A percentile compares a stretch with the other conserved stretches of the same genome.
Conservation (phyloP, 352 stramenopile genomes). For the Pythium brassicae region DNA sequence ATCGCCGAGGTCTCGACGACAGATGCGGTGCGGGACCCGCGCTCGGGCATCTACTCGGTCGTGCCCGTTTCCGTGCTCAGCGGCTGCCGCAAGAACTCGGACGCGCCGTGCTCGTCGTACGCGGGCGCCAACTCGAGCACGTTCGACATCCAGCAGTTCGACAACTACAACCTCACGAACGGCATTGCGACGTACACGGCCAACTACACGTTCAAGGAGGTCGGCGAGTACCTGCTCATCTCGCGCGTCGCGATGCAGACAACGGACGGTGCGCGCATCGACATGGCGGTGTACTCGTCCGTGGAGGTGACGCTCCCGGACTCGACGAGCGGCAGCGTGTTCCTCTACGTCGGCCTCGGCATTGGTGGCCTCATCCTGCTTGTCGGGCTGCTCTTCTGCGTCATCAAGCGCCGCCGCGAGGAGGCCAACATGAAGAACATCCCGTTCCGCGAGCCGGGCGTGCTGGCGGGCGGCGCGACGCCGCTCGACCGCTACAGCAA, state of each 20-base stretch:
- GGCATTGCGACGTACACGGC: slow-evolving; percentile 44
- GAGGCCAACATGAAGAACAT: slow-evolving; percentile 66
- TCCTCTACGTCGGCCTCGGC: slow-evolving; percentile 68
- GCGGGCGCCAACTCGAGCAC: slow-evolving; percentile 50
- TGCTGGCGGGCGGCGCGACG: slow-evolving; percentile 17
- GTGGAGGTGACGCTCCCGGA: slow-evolving; percentile 49
- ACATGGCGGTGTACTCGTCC: slow-evolving; percentile 80
- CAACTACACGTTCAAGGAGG: slow-evolving; percentile 49
- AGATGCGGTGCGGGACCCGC: slow-evolving; percentile 46
- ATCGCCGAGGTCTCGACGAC: slow-evolving; percentile 65
- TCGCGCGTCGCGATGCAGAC: slow-evolving; percentile 69
- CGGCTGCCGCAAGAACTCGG: slow-evolving; percentile 47
- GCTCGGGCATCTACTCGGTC: slow-evolving; percentile 49
- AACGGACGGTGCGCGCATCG: slow-evolving; percentile 63
- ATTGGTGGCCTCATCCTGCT: slow-evolving; percentile 68
- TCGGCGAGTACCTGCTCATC: slow-evolving; percentile 65
- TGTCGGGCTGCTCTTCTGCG: slow-evolving; percentile 59
- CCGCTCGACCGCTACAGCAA: slow-evolving; percentile 35
- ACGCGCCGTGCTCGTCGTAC: slow-evolving; percentile 60
- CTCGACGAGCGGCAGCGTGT: slow-evolving; percentile 41
- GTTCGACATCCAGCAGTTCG: slow-evolving; percentile 41
- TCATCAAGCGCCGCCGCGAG: slow-evolving; percentile 58
- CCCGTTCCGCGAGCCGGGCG: slow-evolving; percentile 59
- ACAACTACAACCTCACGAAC: slow-evolving; percentile 63
- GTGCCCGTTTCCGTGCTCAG: slow-evolving; percentile 74